A percentile compares a stretch with the other conserved stretches of the same genome.
Evolutionary conservation across 805 yeast species (phyloP).

Genomic region (Cyberlindnera mycetangii): DNA sequence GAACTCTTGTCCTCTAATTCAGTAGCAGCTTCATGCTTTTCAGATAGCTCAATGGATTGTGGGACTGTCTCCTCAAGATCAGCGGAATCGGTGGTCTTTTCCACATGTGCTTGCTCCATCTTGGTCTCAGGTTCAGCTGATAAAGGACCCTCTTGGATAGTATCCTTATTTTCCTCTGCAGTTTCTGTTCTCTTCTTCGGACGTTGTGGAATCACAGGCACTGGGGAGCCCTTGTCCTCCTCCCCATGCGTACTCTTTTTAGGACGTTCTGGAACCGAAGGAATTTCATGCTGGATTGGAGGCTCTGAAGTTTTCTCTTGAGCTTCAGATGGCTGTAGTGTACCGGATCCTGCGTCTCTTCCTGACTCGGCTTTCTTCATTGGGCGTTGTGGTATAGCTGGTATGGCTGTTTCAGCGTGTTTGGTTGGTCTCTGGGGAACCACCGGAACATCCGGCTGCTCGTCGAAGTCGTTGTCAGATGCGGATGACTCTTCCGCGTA

Average conservation of each 20-base stretch:
- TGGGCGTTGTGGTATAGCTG: slow-evolving; percentile 13
- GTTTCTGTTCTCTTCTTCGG: background rate
- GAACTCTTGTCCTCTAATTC: background rate
- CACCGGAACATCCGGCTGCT: slow-evolving; percentile 1
- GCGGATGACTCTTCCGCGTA: slow-evolving; percentile 3
- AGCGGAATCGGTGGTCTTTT: background rate
- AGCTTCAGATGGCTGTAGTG: background rate
- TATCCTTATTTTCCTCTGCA: background rate
- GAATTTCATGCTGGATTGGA: background rate
- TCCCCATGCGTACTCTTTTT: background rate
- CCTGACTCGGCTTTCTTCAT: background rate
- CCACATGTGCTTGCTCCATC: background rate
- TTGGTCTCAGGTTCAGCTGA: background rate
- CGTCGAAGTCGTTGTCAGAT: slow-evolving; percentile 2
- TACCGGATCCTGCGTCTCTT: slow-evolving; percentile 4
- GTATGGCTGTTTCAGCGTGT: background rate
- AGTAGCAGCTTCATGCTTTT: background rate
- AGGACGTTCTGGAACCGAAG: slow-evolving; percentile 15
- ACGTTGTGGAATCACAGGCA: slow-evolving; percentile 1
- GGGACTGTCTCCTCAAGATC: background rate
- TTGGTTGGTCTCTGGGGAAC: slow-evolving; percentile 15
- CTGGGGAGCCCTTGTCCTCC: slow-evolving; percentile 1
- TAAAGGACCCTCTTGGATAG: background rate
- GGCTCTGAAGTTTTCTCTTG: too few relatives aligned
- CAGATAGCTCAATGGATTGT: background rate